Percentiles rank a stretch among this genome's conserved stretches.
Conservation (phyloP, 345 rosid genomes). For the Rhodomyrtus tomentosa region DNA sequence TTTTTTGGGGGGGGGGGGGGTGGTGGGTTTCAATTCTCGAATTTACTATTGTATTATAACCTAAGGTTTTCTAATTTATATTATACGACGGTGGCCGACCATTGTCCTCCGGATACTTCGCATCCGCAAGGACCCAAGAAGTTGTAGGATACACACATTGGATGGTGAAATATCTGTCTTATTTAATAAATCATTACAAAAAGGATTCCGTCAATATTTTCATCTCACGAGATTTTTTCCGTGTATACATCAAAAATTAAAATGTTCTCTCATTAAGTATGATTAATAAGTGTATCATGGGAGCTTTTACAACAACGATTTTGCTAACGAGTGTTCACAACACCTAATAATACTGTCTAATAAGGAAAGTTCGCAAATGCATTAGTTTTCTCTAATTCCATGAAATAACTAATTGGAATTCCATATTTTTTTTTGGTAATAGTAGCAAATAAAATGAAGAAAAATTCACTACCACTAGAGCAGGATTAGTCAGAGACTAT, state of each 20-base stretch:
- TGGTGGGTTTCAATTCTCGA: not conserved
- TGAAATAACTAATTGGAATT: not conserved
- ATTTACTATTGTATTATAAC: not conserved
- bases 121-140: not conserved
- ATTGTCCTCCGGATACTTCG: not conserved
- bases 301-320: not conserved
- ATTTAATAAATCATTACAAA: not conserved
- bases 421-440: not conserved
- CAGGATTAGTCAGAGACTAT: not conserved
- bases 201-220: not conserved
- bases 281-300: not conserved
- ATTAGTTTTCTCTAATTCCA: not conserved
- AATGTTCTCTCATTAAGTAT: not conserved
- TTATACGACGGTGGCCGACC: not conserved
- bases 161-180: not conserved
- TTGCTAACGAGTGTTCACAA: not conserved
- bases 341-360: accelerated
- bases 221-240: too few species aligned
- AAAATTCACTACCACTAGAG: not conserved
- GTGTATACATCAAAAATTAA: not conserved
- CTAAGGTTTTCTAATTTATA: not conserved
- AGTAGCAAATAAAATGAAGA: not conserved
- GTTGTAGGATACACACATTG: not conserved
- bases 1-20: too few species aligned
- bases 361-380: not conserved